Conservation (phyloP, 2,329 filamentous ascomycete species). For the Zasmidium angulare region DNA sequence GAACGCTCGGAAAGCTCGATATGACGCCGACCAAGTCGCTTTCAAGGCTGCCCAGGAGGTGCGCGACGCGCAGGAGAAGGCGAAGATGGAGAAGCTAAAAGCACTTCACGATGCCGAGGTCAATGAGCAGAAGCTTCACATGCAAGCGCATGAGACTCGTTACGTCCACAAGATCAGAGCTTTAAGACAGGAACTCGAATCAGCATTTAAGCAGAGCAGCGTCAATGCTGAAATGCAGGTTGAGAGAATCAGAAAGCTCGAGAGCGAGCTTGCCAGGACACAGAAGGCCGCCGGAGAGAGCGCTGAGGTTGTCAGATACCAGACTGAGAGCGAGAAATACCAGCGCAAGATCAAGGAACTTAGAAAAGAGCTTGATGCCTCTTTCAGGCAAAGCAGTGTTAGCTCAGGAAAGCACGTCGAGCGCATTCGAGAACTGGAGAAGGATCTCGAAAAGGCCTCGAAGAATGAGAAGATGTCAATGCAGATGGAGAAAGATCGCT, state of each 20-base stretch:
- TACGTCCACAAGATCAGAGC: constrained; percentile 27
- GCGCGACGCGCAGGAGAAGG: constrained; percentile 18
- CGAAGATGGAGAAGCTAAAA: constrained; percentile 27
- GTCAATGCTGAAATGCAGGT: constrained; percentile 29
- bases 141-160: constrained; percentile 24
- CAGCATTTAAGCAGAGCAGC: constrained; percentile 31
- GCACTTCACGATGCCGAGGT: constrained; percentile 28
- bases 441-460: constrained; percentile 17
- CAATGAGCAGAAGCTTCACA: constrained; percentile 28
- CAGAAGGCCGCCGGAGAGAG: constrained; percentile 17
- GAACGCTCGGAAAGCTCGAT: constrained; percentile 22
- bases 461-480: constrained; percentile 8
- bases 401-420: constrained; percentile 22
- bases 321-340: constrained; percentile 21
- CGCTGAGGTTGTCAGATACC: constrained; percentile 10
- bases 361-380: constrained; percentile 22
- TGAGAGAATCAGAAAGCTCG: constrained; percentile 24
- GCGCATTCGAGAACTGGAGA: constrained; percentile 21
- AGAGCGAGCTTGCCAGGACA: constrained; percentile 22
- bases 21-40: constrained; percentile 14
- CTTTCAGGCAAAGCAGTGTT: constrained; percentile 27
- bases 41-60: constrained; percentile 13
- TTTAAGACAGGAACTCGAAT: constrained; percentile 27
- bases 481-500: constrained; percentile 15
- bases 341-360: constrained; percentile 23